Base-by-base conservation (phyloP, 2,329 filamentous ascomycete genomes). In the Colletotrichum cuscutae region DNA sequence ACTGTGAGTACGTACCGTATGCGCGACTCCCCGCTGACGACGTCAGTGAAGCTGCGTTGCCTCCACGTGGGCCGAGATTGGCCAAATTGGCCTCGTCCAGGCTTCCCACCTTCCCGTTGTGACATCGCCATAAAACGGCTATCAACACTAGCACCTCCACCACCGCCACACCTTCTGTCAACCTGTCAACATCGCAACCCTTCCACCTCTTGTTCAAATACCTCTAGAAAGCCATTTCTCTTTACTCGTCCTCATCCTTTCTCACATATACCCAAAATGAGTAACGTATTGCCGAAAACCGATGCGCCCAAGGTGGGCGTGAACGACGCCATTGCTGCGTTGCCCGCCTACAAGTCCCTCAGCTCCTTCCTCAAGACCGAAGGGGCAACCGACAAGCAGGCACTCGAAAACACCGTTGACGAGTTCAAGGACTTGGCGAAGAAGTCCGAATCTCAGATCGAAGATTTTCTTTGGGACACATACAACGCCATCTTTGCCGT, bases 401-500 rank as follows among this genome's bases (percentile, higher is more conserved):
- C 60, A 12, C 46, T 65, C 5, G 60, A 65, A 6, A 63, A 69
- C 11, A 68, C 69, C n/a, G 71, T 78, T 9, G 59, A 73, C 13
- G 37, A 57, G 1, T 65, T 76, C 64, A 75, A 56, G 13, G 26
- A 72, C 9, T 52, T 67, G 4, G 74, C 70, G 28, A 58, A 60
- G 12, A 46, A 68, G 6, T 15, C 68, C 49, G 68, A 74, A 9
- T 32, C 67, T 1, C n/a, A 66, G 1, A 28, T 75, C 12, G 75
- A 61, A 1, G 74, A 77, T 35, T 74, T 74, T 11, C 58, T 80
- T n/a, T 77, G 75, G 74, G 57, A 76, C 1, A 46, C 71, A 5
- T 80, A 75, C 71, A 68, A 73, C 7, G 65, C 61, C 28, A 24
- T 81, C 28, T 76, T 81, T 15, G 69, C 76, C 8, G 59, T 76